Conservation (phyloP, 2,329 filamentous ascomycete species). For the Fusarium buxicola region DNA sequence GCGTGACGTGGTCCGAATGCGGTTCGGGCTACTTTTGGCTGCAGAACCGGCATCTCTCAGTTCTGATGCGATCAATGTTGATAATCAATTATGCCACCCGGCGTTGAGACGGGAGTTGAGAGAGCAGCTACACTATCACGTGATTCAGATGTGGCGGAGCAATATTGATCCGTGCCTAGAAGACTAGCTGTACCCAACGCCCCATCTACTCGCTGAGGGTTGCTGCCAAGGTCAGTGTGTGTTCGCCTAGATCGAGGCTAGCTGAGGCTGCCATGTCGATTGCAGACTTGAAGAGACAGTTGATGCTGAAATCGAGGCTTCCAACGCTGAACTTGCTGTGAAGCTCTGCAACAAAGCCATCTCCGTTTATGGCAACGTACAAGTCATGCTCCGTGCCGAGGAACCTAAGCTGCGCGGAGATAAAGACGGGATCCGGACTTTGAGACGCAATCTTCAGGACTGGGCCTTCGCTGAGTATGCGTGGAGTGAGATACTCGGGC, state of each 20-base stretch:
- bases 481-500: not conserved
- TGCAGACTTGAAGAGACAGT: not conserved
- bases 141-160: too few relatives aligned
- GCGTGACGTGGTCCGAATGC: too few relatives aligned
- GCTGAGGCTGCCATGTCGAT: not conserved
- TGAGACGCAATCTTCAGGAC: not conserved
- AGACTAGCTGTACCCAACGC: not conserved
- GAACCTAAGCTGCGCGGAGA: not conserved
- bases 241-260: not conserved
- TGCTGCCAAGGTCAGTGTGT: not conserved
- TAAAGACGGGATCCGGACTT: conserved; percentile 1
- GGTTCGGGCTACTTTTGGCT: too few relatives aligned
- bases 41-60: too few relatives aligned
- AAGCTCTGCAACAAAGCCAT: not conserved
- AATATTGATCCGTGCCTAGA: too few relatives aligned
- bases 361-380: not conserved
- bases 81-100: too few relatives aligned
- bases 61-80: too few relatives aligned
- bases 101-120: too few relatives aligned
- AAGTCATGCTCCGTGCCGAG: not conserved
- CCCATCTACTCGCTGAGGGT: not conserved
- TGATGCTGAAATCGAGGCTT: not conserved
- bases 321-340: conserved; percentile 1
- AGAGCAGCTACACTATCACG: too few relatives aligned
- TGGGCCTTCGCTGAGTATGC: not conserved